Evolutionary conservation across 345 rosid genomes (phyloP), one percentile per base, ranked within the genome.

Genomic region (Citrus sp.): DNA sequence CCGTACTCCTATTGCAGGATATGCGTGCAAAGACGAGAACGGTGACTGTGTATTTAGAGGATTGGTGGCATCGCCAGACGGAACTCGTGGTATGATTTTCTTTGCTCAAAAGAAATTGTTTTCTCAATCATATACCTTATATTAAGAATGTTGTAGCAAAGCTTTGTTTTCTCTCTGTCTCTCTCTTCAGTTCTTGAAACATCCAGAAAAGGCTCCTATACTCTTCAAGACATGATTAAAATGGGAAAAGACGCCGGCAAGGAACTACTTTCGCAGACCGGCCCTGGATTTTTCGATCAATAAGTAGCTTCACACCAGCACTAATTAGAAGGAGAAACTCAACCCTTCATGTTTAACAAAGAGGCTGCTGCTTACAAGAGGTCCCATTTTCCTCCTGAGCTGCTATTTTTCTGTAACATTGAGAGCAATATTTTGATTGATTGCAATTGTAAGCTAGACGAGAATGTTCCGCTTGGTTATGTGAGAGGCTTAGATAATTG

Each of bases 1-100:
- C 75, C 97, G 98, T 67, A 96, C 99, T 73, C 99, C 99, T 63
- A 94, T 96, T 72, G 99, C 99, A 21, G 99, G 98, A 74, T 92
- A 94, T 65, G 99, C 99, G 19, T 83, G 84, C 37, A 89, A 80
- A 84, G 98, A 88, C 28, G 85, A 86, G 81, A 87, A 92, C 40
- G 97, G 97, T 73, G 87, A 90, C 77, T 96, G 99, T 83, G 30
- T 90, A 72, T 94, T 96, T 81, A 90, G 85, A 87, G 98, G 99
- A 42, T 83, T 96, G 84, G 95, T 96, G 59, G 99, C 99, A 63
- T 94, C 98, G 27, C 98, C 99, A 5, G 95, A 96, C 66, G 99
- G 99, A 79, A 89, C 89, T 60, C 87, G 86, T 3, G 97, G 99
- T 96, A 90, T 75, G 84, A 27, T 56, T 70, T 32, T 64, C 30